phyloP scores from a whole-genome alignment of 345 rosid genomes.

The Citrus cavaleriei region DNA sequence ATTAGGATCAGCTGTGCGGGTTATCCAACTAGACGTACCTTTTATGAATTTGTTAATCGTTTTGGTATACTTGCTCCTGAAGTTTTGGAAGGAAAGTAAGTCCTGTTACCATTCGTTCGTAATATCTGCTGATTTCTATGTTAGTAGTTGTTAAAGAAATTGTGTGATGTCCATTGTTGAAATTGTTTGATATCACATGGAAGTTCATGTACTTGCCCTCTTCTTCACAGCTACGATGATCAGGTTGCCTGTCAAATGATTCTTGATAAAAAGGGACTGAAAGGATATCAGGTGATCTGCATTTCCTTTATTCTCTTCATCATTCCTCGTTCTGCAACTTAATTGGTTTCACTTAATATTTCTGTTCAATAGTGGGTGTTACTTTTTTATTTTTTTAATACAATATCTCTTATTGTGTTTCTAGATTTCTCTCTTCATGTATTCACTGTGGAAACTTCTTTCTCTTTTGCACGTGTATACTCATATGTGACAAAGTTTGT shows the following conservation, averaged over 20 bases:
- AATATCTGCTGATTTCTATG: neutral
- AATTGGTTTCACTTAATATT: neutral
- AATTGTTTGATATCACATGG: slow-evolving; percentile 6
- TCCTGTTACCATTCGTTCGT: slow-evolving; percentile 3
- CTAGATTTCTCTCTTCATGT: neutral
- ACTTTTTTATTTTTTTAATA: neutral
- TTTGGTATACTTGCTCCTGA: slow-evolving; percentile 97
- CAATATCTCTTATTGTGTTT: neutral
- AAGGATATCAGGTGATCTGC: slow-evolving; percentile 82
- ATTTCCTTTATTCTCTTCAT: slow-evolving; percentile 4
- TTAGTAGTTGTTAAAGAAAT: neutral
- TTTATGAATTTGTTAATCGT: slow-evolving; percentile 91
- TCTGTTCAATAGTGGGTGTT: neutral
- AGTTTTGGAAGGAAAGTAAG: slow-evolving; percentile 88
- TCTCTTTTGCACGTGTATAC: neutral
- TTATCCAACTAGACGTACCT: slow-evolving; percentile 94
- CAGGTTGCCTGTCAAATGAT: slow-evolving; percentile 87
- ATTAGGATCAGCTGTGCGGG: slow-evolving; percentile 99
- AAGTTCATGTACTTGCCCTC: slow-evolving; percentile 14
- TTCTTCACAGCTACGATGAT: slow-evolving; percentile 65
- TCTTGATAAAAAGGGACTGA: slow-evolving; percentile 83
- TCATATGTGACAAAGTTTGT: too few species aligned
- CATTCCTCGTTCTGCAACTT: neutral
- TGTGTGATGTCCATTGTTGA: slow-evolving; percentile 8
- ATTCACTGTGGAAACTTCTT: neutral